These are phyloP conservation scores for Pseudocohnilembus persalinus DNA, from an alignment of 169 alveolate species.

Conservation along the genomic window DNA sequence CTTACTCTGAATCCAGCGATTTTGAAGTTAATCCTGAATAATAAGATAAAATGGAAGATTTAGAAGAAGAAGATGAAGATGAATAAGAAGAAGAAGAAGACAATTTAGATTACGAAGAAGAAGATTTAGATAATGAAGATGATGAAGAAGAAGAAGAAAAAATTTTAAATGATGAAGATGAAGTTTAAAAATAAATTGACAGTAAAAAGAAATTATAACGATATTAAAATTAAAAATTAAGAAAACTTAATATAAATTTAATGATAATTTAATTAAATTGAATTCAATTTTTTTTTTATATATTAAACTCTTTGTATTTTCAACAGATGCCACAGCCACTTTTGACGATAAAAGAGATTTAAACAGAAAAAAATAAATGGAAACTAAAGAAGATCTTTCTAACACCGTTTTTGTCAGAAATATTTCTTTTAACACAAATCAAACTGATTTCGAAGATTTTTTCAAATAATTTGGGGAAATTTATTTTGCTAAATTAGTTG, in stretches of 20 bases:
- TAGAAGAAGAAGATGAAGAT: not conserved
- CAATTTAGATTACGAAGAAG: not conserved
- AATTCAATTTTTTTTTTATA: no score
- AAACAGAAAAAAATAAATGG: not conserved
- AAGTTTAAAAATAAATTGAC: not conserved
- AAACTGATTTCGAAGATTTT: not conserved
- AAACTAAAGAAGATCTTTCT: not conserved
- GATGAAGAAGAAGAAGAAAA: not conserved
- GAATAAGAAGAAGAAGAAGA: not conserved
- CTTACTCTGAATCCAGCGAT: not conserved
- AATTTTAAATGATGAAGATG: not conserved
- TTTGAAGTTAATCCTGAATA: no score
- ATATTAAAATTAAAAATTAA: no score
- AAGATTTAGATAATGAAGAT: not conserved
- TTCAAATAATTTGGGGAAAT: not conserved
- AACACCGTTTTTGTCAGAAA: not conserved
- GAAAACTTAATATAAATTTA: no score
- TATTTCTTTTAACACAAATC: not conserved
- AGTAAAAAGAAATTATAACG: conserved; percentile 17
- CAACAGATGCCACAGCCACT: no score
- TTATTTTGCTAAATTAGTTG: not conserved
- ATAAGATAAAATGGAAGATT: not conserved
- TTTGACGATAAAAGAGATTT: no score
- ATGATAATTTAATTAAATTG: no score
- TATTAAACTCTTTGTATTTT: no score